Evolutionary conservation across 1,139 yeast species (phyloP).

Genomic region (Hyphopichia khmerensis): DNA sequence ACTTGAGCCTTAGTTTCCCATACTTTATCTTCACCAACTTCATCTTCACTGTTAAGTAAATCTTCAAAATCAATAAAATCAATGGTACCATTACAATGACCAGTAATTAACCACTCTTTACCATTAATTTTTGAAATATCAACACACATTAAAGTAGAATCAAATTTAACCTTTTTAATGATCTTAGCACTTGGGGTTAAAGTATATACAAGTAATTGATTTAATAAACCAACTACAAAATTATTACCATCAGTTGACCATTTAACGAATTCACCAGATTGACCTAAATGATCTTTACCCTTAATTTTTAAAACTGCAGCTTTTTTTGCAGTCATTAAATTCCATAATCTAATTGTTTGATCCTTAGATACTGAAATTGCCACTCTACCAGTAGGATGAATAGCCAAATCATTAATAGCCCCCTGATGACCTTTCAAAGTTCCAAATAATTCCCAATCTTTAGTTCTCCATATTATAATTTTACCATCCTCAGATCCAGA

Average conservation of each 20-base stretch:
- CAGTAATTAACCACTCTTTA: conserved; percentile 60
- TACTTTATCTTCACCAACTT: conserved; percentile 24
- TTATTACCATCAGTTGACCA: conserved; percentile 64
- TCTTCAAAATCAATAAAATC: conserved; percentile 47
- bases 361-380: conserved; percentile 90
- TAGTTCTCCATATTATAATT: conserved; percentile 89
- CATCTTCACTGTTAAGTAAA: conserved; percentile 19
- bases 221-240: conserved; percentile 74
- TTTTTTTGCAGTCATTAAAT: conserved; percentile 94
- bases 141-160: conserved; percentile 67
- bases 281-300: conserved; percentile 64
- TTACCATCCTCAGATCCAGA: conserved; percentile 92
- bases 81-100: conserved; percentile 74
- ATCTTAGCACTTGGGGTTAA: conserved; percentile 60
- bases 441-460: conserved; percentile 95
- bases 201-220: conserved; percentile 62
- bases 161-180: conserved; percentile 47
- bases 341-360: conserved; percentile 85
- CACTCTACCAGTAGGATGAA: conserved; percentile 90
- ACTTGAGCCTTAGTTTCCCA: conserved; percentile 30
- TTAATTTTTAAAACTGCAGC: conserved; percentile 80
- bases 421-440: conserved; percentile 83
- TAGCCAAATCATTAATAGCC: conserved; percentile 75
- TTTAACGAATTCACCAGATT: conserved; percentile 63
- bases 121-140: conserved; percentile 47